Conservation (phyloP, 78 protist species). For the slime mould (Dictyostelium discoideum) region dicty_2.7 NC_007089.4:2281501-2282000, state of each 20-base stretch:
- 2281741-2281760: background rate
- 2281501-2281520: background rate
- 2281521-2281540: background rate
- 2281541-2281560: background rate
- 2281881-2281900: background rate
- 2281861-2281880: constrained; percentile 29
- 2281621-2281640: background rate
- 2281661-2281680: background rate
- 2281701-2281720: background rate
- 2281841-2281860: constrained; percentile 26
- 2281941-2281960: background rate
- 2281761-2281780: constrained; percentile 5
- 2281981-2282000: background rate
- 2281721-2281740: background rate
- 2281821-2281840: background rate
- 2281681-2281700: background rate
- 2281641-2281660: background rate
- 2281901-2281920: constrained; percentile 8
- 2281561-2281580: background rate
- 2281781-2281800: background rate
- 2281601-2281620: constrained; percentile 4
- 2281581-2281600: background rate
- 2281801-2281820: background rate
- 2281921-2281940: constrained; percentile 31
- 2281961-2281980: constrained; percentile 14